These are phyloP conservation scores for Skeletonema menzelii DNA, from an alignment of 108 stramenopile species.

Conservation along the genomic window DNA sequence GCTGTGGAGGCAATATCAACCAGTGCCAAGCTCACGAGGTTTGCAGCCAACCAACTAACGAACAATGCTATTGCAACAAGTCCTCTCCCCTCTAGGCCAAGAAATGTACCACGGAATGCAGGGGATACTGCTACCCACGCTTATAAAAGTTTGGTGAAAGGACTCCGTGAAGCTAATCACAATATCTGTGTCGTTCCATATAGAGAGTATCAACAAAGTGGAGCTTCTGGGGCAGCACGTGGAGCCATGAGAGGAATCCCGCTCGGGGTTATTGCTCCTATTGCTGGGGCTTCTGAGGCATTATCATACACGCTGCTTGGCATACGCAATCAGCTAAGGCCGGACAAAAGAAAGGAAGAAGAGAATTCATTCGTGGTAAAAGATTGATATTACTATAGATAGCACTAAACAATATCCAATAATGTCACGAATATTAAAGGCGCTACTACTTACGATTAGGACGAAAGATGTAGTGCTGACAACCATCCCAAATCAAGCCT, in stretches of 20 bases:
- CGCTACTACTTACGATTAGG: too few species aligned
- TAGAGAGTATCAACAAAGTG: conserved; percentile 65
- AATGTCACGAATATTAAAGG: too few species aligned
- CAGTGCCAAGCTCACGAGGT: conserved; percentile 61
- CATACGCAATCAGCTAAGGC: conserved; percentile 78
- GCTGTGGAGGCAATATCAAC: conserved; percentile 70
- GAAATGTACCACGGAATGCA: conserved; percentile 46
- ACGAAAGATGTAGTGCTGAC: too few species aligned
- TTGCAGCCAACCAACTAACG: conserved; percentile 54
- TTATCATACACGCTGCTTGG: conserved; percentile 78
- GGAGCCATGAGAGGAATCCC: conserved; percentile 78
- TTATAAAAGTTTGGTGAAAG: conserved; percentile 63
- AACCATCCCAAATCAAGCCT: too few species aligned
- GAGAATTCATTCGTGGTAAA: conserved; percentile 35
- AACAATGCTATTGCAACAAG: conserved; percentile 16
- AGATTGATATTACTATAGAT: too few species aligned
- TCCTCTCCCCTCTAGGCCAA: conserved; percentile 62
- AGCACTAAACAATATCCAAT: too few species aligned
- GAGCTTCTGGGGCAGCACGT: conserved; percentile 61
- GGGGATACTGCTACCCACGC: conserved; percentile 57
- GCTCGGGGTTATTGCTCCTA: conserved; percentile 69
- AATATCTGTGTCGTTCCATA: conserved; percentile 77
- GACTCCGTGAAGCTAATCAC: conserved; percentile 79
- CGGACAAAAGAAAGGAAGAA: conserved; percentile 81
- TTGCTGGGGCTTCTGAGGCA: conserved; percentile 79